A percentile compares a stretch with the other conserved stretches of the same genome.
Conservation (phyloP, 2,329 filamentous ascomycete species). For the Monosporascus sp. region DNA sequence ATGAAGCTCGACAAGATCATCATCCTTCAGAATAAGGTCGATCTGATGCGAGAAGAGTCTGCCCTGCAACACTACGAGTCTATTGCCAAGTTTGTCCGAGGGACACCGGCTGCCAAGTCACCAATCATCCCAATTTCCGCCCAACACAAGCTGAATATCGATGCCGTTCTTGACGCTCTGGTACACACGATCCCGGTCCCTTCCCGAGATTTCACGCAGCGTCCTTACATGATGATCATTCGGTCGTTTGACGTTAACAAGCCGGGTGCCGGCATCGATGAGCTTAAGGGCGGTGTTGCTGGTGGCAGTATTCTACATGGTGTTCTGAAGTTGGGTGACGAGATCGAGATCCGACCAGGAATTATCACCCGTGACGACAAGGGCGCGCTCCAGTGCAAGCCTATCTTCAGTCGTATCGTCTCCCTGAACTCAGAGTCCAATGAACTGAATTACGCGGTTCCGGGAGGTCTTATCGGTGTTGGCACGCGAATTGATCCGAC, state of each 20-base stretch:
- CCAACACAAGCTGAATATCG: constrained; percentile 99
- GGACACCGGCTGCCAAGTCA: constrained; percentile 89
- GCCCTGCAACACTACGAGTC: constrained; percentile 93
- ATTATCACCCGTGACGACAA: constrained; percentile 93
- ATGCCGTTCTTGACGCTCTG: constrained; percentile 93
- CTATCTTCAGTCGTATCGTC: constrained; percentile 92
- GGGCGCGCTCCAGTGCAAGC: constrained; percentile 91
- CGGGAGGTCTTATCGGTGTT: constrained; percentile 95
- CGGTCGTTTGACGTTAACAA: constrained; percentile 99
- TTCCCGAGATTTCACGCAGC: constrained; percentile 79
- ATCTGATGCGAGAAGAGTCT: constrained; percentile 93
- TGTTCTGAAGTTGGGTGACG: constrained; percentile 93
- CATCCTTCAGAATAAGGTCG: constrained; percentile 99
- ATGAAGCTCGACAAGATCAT: constrained; percentile 99
- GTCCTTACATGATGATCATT: constrained; percentile 98
- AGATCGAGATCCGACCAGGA: constrained; percentile 98
- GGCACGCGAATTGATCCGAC: constrained; percentile 97
- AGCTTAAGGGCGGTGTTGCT: constrained; percentile 96
- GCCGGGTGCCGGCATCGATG: constrained; percentile 96
- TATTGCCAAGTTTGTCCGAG: constrained; percentile 96
- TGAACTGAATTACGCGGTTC: constrained; percentile 96
- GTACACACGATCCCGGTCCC: constrained; percentile 94
- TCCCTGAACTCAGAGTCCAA: constrained; percentile 97
- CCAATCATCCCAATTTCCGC: constrained; percentile 96
- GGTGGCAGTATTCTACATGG: constrained; percentile 95